A percentile compares a stretch with the other conserved stretches of the same genome.
Conservation (phyloP, 164 flowering plant species). For the Malania oleifera region DNA sequence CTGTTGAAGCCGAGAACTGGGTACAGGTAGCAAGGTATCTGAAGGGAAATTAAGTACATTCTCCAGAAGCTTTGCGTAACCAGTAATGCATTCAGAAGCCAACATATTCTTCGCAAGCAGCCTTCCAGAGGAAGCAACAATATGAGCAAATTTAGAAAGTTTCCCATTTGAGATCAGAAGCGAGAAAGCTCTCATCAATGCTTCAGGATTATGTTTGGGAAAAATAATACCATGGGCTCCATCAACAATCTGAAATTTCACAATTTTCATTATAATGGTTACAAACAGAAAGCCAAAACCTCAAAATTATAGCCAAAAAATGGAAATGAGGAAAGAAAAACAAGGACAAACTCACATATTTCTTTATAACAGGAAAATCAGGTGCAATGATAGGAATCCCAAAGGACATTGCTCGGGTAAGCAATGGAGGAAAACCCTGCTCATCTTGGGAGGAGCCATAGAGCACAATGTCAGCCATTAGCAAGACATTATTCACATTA, state of each 20-base stretch:
- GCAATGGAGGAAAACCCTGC: constrained; percentile 83
- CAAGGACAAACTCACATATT: constrained; percentile 57
- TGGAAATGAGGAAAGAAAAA: not conserved
- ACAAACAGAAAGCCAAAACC: not conserved
- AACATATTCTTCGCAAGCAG: constrained; percentile 69
- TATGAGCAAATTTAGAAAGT: constrained; percentile 59
- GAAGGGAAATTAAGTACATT: constrained; percentile 74
- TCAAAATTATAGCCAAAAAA: not conserved
- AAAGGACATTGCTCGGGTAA: constrained; percentile 84
- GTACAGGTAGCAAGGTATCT: constrained; percentile 59
- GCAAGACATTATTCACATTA: constrained; percentile 60
- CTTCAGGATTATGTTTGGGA: constrained; percentile 51
- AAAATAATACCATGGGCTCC: constrained; percentile 70
- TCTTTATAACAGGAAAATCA: constrained; percentile 61
- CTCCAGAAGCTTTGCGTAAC: constrained; percentile 74
- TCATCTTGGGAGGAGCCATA: constrained; percentile 85
- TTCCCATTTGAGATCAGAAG: constrained; percentile 55
- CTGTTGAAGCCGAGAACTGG: constrained; percentile 44
- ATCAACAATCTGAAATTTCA: constrained; percentile 61
- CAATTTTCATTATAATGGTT: not conserved
- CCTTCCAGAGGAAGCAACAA: constrained; percentile 69
- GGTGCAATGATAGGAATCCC: constrained; percentile 76
- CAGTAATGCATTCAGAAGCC: constrained; percentile 70
- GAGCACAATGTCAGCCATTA: constrained; percentile 83
- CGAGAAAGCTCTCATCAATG: constrained; percentile 64